Base-by-base conservation (phyloP, 768 basidiomycete genomes). In the Lyophyllum shimeji region DNA sequence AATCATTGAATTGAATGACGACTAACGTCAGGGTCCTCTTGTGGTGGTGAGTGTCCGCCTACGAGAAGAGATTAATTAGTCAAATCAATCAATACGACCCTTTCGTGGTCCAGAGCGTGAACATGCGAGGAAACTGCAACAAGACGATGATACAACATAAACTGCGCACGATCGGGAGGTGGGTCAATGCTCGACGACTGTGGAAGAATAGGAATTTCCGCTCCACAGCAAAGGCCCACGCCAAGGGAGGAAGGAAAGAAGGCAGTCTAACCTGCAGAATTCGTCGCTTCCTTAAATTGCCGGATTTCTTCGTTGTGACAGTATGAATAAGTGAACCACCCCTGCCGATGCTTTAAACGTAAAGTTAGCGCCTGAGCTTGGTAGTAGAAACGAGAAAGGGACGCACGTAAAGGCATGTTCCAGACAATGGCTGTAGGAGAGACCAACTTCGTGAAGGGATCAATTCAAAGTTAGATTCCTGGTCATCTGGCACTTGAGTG, bases 281-380 rank as follows among this genome's bases (percentile, higher is more conserved):
- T 82, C 48, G 83, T 76, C 56, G 89, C 76, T 70, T 95, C 94
- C 72, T 90, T 90, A 79, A 98, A 99, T 73, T 99, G 97, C 55
- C 95, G 87, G 58, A 98, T 93, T 73, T 97, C 87, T 50, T 85
- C 82, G 71, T 95, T 91, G 75, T 99, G 95, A 76, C 96, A 94
- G 71, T 91, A 97, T 47, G 93, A 87, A 74, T 98, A 98, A 34
- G 95, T 98, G 77, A 98, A 98, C 95, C 95, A 97, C 37, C 87
- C 85, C 77, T 93, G 90, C 63, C 84, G 84, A 68, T 88, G 85
- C 88, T 93, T 74, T 59, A 27, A 52, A 62, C 56, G 66, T 74
- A 62, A 69, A 67, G 58, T 63, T 72, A 70, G 63, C 46, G 51
- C 59, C 63, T 60, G 64, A 52, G 51, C 43, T 42, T 54, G 46